Conservation (phyloP, 441 rosid species). For the Brassica balearica region DNA sequence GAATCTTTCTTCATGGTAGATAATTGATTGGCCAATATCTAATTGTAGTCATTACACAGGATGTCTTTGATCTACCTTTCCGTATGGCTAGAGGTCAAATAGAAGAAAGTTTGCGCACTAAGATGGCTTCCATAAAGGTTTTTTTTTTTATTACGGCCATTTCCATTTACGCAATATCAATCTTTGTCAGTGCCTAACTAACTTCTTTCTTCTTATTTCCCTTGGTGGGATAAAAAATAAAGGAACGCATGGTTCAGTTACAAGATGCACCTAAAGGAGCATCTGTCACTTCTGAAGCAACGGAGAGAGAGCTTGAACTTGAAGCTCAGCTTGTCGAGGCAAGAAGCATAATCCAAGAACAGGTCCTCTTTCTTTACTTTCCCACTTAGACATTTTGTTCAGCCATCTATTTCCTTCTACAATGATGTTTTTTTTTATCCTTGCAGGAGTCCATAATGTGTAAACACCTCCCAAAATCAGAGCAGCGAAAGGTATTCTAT, state of each 20-base stretch:
- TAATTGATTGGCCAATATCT: constrained; percentile 14
- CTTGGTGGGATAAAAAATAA: constrained; percentile 27
- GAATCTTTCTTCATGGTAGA: background rate
- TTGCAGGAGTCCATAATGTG: constrained; percentile 84
- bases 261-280: constrained; percentile 94
- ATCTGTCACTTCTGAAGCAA: constrained; percentile 93
- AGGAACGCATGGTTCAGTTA: constrained; percentile 93
- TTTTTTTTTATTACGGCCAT: constrained; percentile 30
- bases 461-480: constrained; percentile 72
- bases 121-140: constrained; percentile 98
- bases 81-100: constrained; percentile 97
- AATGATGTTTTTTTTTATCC: background rate
- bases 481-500: constrained; percentile 62
- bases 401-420: background rate
- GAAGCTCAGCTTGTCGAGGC: constrained; percentile 99
- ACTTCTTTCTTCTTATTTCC: constrained; percentile 24
- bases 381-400: background rate
- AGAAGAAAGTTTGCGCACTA: constrained; percentile 92
- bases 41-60: constrained; percentile 53
- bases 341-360: constrained; percentile 98
- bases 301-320: constrained; percentile 99
- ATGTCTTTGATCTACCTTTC: constrained; percentile 90
- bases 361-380: constrained; percentile 51
- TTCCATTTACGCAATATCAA: background rate
- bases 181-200: constrained; percentile 9